Base-by-base conservation (phyloP, 2,329 filamentous ascomycete genomes). In the Fusarium succisae region DNA sequence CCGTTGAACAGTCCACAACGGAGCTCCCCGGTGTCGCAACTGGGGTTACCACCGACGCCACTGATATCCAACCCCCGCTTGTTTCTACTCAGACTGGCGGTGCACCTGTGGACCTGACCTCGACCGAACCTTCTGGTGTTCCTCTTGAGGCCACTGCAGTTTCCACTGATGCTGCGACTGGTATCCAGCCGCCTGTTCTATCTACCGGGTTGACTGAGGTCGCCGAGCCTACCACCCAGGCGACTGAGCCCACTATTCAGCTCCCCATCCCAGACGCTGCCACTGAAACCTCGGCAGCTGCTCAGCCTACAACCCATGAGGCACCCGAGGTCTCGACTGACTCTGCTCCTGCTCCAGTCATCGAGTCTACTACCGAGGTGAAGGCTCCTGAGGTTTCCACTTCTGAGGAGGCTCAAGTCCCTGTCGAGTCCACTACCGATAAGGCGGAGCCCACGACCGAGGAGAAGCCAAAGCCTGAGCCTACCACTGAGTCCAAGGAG, bases 401-500 rank as follows among this genome's bases (percentile, higher is more conserved):
- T 51, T 60, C 57, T 10, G 45, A 35, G 7, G 35, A 35, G 22
- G 57, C 30, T 20, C 22, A 60, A 1, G 7, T 4, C 2, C 24
- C 57, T 26, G 57, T 5, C 2, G 26, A 62, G 1, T 13, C 47
- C 11, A 64, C 38, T 8, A 64, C 30, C 3, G 62, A 61, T 5
- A 32, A 43, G n/a, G 30, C 14, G 13, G 22, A 48, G 1, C 18
- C 44, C 1, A 66, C 59, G 1, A 65, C 60, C 5, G 48, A 66
- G 13, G 24, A 41, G 6, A 63, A 57, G 17, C 20, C 48, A 1
- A 26, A 66, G 11, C 35, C 48, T 0, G 44, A 66, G 14, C 28
- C 44, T 8, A 66, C 61, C 20, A 58, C 63, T 3, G 37, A 66
- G 5, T 64, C 60, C 3, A 14, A 66, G 3, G 41, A 66, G 4